phyloP scores from a whole-genome alignment of 2,329 filamentous ascomycete species.

The Bipolaris cookei region DNA sequence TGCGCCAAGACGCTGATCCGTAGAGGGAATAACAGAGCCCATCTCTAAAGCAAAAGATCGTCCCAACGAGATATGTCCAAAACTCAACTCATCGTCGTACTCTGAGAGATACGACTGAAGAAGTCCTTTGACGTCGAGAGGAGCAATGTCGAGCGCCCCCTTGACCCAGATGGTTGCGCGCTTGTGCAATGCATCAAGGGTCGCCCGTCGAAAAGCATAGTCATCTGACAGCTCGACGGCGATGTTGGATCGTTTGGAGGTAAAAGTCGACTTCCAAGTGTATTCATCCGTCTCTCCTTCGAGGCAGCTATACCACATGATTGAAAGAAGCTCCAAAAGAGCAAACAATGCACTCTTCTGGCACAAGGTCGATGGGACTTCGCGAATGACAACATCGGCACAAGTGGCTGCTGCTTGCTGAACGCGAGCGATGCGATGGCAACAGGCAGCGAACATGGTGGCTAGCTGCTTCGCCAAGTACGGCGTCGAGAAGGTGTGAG shows the following conservation, averaged over 20 bases:
- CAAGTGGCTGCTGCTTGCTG: constrained; percentile 84
- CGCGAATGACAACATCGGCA: constrained; percentile 82
- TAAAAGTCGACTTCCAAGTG: constrained; percentile 81
- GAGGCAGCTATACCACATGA: constrained; percentile 95
- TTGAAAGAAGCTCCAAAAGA: constrained; percentile 84
- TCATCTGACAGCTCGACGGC: constrained; percentile 92
- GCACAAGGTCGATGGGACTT: constrained; percentile 88
- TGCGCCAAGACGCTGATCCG: constrained; percentile 81
- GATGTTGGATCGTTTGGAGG: constrained; percentile 77
- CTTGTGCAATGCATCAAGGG: constrained; percentile 77
- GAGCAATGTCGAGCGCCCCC: constrained; percentile 80
- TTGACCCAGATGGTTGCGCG: constrained; percentile 82
- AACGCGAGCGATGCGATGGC: constrained; percentile 89
- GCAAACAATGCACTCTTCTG: constrained; percentile 91
- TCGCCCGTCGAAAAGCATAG: constrained; percentile 79
- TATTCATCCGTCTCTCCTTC: constrained; percentile 96
- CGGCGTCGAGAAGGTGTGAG: constrained; percentile 84
- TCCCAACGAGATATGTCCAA: constrained; percentile 89
- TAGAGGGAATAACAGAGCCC: constrained; percentile 82
- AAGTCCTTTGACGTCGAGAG: constrained; percentile 91
- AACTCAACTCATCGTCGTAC: constrained; percentile 87
- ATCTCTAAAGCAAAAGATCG: constrained; percentile 94
- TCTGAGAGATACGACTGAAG: constrained; percentile 96
- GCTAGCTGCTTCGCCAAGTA: constrained; percentile 90
- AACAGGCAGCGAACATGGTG: constrained; percentile 84